These are phyloP conservation scores for Picochlorum costavermella DNA, from an alignment of 139 green algal species.

Conservation along the genomic window DNA sequence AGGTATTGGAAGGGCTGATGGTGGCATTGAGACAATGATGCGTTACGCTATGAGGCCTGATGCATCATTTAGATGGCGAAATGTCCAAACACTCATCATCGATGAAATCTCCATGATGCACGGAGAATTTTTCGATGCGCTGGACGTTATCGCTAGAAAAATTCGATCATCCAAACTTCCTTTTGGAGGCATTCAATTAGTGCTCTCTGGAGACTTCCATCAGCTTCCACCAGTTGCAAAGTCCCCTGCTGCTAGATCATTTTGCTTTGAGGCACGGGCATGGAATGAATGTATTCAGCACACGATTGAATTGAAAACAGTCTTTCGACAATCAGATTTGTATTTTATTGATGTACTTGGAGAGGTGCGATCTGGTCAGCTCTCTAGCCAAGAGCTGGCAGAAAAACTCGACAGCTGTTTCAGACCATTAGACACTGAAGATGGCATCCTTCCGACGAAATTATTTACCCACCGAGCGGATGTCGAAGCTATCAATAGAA, in stretches of 20 bases:
- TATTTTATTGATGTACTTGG: conserved; percentile 52
- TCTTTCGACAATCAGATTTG: conserved; percentile 49
- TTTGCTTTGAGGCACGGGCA: conserved; percentile 46
- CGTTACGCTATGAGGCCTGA: conserved; percentile 10
- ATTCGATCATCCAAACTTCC: conserved; percentile 21
- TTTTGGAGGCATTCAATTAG: conserved; percentile 64
- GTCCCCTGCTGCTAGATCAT: conserved; percentile 20
- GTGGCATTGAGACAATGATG: conserved; percentile 18
- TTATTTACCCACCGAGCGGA: conserved; percentile 41
- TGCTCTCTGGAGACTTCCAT: conserved; percentile 65
- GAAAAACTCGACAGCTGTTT: conserved; percentile 22
- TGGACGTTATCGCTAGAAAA: conserved; percentile 32
- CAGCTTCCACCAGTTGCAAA: conserved; percentile 56
- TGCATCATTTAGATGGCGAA: conserved; percentile 28
- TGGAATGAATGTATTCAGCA: conserved; percentile 38
- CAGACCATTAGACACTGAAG: conserved; percentile 29
- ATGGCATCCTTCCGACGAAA: conserved; percentile 54
- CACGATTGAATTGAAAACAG: conserved; percentile 38
- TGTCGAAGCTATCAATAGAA: conserved; percentile 42
- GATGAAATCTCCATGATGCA: conserved; percentile 62
- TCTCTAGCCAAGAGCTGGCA: conserved; percentile 7
- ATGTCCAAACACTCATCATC: conserved; percentile 37
- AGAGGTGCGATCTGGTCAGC: conserved; percentile 32
- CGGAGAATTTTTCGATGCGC: conserved; percentile 34
- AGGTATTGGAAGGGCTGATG: conserved; percentile 33